Base-by-base conservation (phyloP, 2,329 filamentous ascomycete genomes). In the Aspergillus pseudonomiae region DNA sequence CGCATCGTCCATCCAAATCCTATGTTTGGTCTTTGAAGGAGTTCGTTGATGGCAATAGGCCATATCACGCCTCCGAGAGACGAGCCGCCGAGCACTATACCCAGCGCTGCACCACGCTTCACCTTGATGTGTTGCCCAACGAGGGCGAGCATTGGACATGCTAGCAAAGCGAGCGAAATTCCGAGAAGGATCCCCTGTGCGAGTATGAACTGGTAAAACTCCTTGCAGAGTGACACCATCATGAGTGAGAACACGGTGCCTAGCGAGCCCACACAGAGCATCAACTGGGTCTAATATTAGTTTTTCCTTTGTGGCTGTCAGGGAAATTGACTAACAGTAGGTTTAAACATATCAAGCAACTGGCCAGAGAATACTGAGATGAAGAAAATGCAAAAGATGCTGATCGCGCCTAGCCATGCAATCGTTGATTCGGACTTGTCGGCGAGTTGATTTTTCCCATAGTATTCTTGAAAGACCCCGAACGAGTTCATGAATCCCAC, bases 401-500 rank as follows among this genome's bases (percentile, higher is more conserved):
- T 65, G 10, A 75, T 58, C 5, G 76, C 70, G 1, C 74, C 77
- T 0, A 79, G 65, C 77, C 77, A 79, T 56, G 73, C 71, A 21
- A 78, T 74, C 1, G 71, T 73, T 1, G 73, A 77, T 41, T 71
- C 65, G 0, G 71, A 71, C 39, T 70, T 62, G 19, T 68, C 52
- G 1, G 69, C 64, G 3, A 78, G 66, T 28, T 76, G 67, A 1
- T 66, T 59, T 12, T 63, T 59, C 2, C 65, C 58, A 46, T 79
- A 79, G 63, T 76, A 76, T 32, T 73, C 70, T 62, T 79, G 62
- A 57, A 78, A 79, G 0, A 78, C 63, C 4, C 76, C 76, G 45
- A 78, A 79, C 0, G 76, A 73, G 63, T 79, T 79, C 30, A 77
- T 60, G 45, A 79, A 79, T 1, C 77, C 77, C 1, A 78, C 75